Percentiles rank a stretch among this genome's conserved stretches.
phyloP scores from a whole-genome alignment of 2,329 filamentous ascomycete genomes.

The Epichloe gansuensis region DNA sequence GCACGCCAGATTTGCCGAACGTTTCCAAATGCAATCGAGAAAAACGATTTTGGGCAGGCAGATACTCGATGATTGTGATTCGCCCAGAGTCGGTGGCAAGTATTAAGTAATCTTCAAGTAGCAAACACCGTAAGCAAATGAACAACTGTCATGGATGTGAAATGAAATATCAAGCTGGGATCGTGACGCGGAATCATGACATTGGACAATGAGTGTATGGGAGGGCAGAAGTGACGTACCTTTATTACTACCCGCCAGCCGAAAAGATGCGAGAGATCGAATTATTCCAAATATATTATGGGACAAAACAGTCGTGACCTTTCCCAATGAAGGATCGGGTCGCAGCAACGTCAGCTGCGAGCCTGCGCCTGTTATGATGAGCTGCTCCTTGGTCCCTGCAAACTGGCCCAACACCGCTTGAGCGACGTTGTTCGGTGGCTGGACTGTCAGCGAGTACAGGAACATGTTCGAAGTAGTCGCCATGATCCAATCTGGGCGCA shows the following conservation, averaged over 20 bases:
- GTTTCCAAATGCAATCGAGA: constrained; percentile 88
- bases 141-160: background rate
- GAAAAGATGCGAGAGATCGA: constrained; percentile 74
- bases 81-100: constrained; percentile 91
- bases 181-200: constrained; percentile 15
- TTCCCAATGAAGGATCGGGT: constrained; percentile 74
- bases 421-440: constrained; percentile 78
- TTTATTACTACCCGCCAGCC: constrained; percentile 88
- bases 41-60: constrained; percentile 76
- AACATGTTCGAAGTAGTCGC: constrained; percentile 98
- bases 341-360: constrained; percentile 81
- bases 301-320: constrained; percentile 73
- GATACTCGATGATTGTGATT: constrained; percentile 87
- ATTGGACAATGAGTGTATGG: constrained; percentile 4
- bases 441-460: constrained; percentile 93
- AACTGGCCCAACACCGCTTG: constrained; percentile 93
- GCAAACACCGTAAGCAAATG: constrained; percentile 13
- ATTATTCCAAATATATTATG: constrained; percentile 97
- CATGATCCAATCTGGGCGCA: constrained; percentile 52
- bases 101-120: constrained; percentile 74
- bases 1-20: constrained; percentile 91
- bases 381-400: constrained; percentile 90
- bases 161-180: background rate
- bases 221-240: constrained; percentile 49
- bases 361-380: constrained; percentile 87